Base-by-base conservation (phyloP, 2,329 filamentous ascomycete species). In the Alternaria novae-zelandiae region DNA sequence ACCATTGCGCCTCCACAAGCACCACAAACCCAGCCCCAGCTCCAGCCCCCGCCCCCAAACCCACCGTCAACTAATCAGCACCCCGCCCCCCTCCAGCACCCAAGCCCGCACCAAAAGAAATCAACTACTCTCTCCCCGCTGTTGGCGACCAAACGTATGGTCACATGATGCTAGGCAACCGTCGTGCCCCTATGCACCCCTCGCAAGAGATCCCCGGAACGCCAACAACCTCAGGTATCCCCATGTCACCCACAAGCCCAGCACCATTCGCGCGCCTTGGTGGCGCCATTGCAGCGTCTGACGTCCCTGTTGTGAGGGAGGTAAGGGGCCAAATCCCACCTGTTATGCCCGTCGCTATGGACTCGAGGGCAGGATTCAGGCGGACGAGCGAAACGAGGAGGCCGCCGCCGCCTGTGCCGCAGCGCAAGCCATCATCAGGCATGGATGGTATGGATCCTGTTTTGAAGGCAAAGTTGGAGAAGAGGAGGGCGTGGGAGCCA, bases 121-220 rank as follows among this genome's bases (percentile, higher is more conserved):
- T 68, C 7, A 66, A 74, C 57, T 73, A 61, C 53, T 66, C 65
- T 6, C 59, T 68, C 45, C 57, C 67, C 1, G 65, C 69, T 12
- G 66, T 66, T 7, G 66, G 68, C 10, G 41, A 66, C 20, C 71
- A 71, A 44, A 66, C 69, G 20, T 66, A 69, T 28, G 71, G 71
- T 12, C 70, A 62, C 45, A 66, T 66, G 64, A 69, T 47, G 17
- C 60, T 76, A 1, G 71, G 74, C 10, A 69, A 56, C 7, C 72
- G 74, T 7, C 63, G 61, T 2, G 62, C 66, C 23, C 74, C 74
- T 5, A 61, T 73, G 45, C 72, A 74, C 53, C 53, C 63, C 20
- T 73, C 73, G 1, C 72, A 76, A 28, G 67, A 72, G 7, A 51
- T 67, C 23, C 59, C 59, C 23, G 49, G 58, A 32, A 61, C 63